Percentiles rank a stretch among this genome's conserved stretches.
Conservation (phyloP, 805 yeast genomes). For the Jamesozyma spencerorum region DNA sequence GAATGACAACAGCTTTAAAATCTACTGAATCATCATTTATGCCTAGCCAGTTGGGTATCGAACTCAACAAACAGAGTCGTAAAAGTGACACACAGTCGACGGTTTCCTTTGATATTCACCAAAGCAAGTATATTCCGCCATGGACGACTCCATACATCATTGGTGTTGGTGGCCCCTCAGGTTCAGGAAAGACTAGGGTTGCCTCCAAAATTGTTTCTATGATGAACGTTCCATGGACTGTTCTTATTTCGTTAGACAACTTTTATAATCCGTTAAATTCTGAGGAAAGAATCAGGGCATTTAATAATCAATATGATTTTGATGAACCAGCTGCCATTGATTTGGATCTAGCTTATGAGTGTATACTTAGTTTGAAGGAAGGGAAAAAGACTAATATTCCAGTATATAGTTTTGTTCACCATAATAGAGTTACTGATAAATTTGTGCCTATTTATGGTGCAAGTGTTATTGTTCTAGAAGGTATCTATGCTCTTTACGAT, state of each 20-base stretch:
- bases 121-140: conserved; percentile 56
- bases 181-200: conserved; percentile 91
- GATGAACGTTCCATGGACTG: conserved; percentile 88
- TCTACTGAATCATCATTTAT: neutral
- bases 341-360: conserved; percentile 56
- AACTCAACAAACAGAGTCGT: neutral
- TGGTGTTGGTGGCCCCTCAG: conserved; percentile 79
- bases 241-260: conserved; percentile 79
- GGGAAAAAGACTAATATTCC: conserved; percentile 67
- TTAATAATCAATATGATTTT: conserved; percentile 66
- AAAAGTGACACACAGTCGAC: conserved; percentile 10
- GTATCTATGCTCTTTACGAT: conserved; percentile 75
- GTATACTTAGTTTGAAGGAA: conserved; percentile 55
- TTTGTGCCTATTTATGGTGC: conserved; percentile 83
- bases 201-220: conserved; percentile 73
- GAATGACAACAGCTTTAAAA: neutral
- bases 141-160: conserved; percentile 81
- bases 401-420: conserved; percentile 56
- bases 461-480: conserved; percentile 85
- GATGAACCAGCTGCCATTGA: conserved; percentile 84
- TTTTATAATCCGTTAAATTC: conserved; percentile 68
- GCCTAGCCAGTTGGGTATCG: neutral
- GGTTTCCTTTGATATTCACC: conserved; percentile 7
- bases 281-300: conserved; percentile 57
- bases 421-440: conserved; percentile 52